A percentile compares a stretch with the other conserved stretches of the same genome.
phyloP scores from a whole-genome alignment of 1,284 basidiomycete species.

The Takashimella koratensis region DNA sequence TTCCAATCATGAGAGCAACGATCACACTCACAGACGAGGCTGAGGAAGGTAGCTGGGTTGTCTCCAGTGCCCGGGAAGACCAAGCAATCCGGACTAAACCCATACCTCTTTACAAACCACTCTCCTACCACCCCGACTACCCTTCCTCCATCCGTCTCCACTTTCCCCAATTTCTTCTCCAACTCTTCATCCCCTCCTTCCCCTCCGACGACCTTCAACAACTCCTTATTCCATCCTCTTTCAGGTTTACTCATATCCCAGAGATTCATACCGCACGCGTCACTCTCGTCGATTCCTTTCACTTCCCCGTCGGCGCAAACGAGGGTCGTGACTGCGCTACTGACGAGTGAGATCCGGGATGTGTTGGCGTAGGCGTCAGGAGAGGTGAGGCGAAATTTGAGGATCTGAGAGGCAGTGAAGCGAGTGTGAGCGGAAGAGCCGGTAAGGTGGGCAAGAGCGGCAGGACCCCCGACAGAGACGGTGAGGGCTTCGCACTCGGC shows the following conservation, averaged over 20 bases:
- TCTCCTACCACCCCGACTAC: conserved; percentile 61
- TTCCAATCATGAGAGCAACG: no score
- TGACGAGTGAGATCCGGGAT: conserved; percentile 71
- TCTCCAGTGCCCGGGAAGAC: conserved; percentile 87
- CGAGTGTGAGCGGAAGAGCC: conserved; percentile 83
- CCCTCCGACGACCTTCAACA: conserved; percentile 54
- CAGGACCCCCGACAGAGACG: conserved; percentile 61
- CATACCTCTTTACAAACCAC: conserved; percentile 75
- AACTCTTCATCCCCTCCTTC: conserved; percentile 62
- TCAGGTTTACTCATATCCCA: conserved; percentile 63
- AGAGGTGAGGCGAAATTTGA: conserved; percentile 61
- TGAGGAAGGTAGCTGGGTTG: conserved; percentile 82
- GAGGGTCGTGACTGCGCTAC: conserved; percentile 76
- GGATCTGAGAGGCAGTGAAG: conserved; percentile 83
- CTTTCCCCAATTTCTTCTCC: conserved; percentile 64
- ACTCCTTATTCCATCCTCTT: conserved; percentile 63
- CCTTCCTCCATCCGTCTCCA: conserved; percentile 70
- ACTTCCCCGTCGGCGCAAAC: conserved; percentile 55
- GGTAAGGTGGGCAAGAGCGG: conserved; percentile 66
- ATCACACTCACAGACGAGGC: conserved; percentile 52
- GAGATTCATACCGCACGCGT: conserved; percentile 89
- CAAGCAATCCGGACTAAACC: conserved; percentile 69
- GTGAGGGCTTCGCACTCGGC: conserved; percentile 69
- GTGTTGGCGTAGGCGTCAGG: conserved; percentile 65
- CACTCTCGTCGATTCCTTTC: conserved; percentile 52